Evolutionary conservation across 495 filamentous ascomycete species (phyloP).

Genomic region (Lophiotrema nucula): DNA sequence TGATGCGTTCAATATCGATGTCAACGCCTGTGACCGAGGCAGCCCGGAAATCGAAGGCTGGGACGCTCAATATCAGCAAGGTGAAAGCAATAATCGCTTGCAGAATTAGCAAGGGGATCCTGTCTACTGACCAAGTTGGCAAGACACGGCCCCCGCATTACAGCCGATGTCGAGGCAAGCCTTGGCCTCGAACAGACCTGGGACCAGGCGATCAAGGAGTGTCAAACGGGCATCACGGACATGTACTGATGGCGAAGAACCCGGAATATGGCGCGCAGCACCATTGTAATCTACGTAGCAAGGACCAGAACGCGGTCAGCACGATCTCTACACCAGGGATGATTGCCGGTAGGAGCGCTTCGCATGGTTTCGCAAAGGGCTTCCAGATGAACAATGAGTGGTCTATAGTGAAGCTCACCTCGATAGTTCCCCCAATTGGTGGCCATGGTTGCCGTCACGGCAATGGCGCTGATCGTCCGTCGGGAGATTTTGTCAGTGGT

Average conservation of each 20-base stretch:
- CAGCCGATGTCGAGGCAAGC: slow-evolving; percentile 44
- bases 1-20: slow-evolving; percentile 39
- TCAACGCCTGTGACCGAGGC: slow-evolving; percentile 42
- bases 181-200: slow-evolving; percentile 37
- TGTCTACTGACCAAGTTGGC: slow-evolving; percentile 39
- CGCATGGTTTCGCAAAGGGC: too few species aligned
- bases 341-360: slow-evolving; percentile 5
- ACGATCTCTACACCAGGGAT: too few species aligned
- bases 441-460: slow-evolving; percentile 8
- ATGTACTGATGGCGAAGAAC: slow-evolving; percentile 35
- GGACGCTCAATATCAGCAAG: slow-evolving; percentile 31
- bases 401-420: slow-evolving; percentile 17
- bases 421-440: slow-evolving; percentile 30
- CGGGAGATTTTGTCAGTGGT: slow-evolving; percentile 4
- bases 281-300: slow-evolving; percentile 24
- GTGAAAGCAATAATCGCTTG: slow-evolving; percentile 33
- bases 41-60: slow-evolving; percentile 41
- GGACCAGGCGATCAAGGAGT: slow-evolving; percentile 31
- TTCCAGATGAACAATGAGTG: slow-evolving; percentile 18
- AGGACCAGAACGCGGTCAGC: slow-evolving; percentile 13
- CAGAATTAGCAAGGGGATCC: slow-evolving; percentile 19
- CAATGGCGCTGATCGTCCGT: slow-evolving; percentile 23
- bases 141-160: slow-evolving; percentile 42
- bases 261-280: slow-evolving; percentile 23
- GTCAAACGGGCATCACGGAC: slow-evolving; percentile 42